A percentile compares a stretch with the other conserved stretches of the same genome.
Evolutionary conservation across 768 basidiomycete species (phyloP).

Genomic region (Mycena capillaripes): DNA sequence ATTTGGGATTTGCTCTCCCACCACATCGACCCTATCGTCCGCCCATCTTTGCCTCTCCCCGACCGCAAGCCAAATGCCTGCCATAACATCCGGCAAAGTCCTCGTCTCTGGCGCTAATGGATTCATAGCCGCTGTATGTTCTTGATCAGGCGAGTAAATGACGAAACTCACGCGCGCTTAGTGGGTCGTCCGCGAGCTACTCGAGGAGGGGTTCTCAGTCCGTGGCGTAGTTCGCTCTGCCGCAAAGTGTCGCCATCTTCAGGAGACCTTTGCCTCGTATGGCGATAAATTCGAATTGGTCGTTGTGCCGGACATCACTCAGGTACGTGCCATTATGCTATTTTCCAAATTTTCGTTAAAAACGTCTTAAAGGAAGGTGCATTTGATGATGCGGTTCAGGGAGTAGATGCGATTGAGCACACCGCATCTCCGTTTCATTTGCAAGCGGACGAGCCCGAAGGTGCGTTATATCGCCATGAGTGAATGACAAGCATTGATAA

Average conservation of each 20-base stretch:
- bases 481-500: neutral
- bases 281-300: constrained; percentile 74
- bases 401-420: constrained; percentile 79
- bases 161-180: neutral
- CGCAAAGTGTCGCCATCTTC: constrained; percentile 71
- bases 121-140: constrained; percentile 59
- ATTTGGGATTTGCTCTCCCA: too few relatives aligned
- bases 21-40: neutral
- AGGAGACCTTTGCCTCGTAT: constrained; percentile 64
- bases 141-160: neutral
- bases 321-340: constrained; percentile 38
- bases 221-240: constrained; percentile 76
- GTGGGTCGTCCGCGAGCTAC: constrained; percentile 69
- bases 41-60: neutral
- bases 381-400: constrained; percentile 69
- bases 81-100: constrained; percentile 49
- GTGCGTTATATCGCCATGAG: constrained; percentile 32
- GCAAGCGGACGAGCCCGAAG: constrained; percentile 59
- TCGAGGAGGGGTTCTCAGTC: constrained; percentile 74
- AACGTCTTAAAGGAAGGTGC: neutral
- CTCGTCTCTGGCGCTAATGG: constrained; percentile 74
- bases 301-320: constrained; percentile 77
- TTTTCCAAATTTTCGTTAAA: neutral
- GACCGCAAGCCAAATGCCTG: constrained; percentile 44
- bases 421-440: constrained; percentile 74